Percentiles rank a stretch among this genome's conserved stretches.
Evolutionary conservation across 2,329 filamentous ascomycete species (phyloP).

Genomic region (Fusarium brevicatenulatum): DNA sequence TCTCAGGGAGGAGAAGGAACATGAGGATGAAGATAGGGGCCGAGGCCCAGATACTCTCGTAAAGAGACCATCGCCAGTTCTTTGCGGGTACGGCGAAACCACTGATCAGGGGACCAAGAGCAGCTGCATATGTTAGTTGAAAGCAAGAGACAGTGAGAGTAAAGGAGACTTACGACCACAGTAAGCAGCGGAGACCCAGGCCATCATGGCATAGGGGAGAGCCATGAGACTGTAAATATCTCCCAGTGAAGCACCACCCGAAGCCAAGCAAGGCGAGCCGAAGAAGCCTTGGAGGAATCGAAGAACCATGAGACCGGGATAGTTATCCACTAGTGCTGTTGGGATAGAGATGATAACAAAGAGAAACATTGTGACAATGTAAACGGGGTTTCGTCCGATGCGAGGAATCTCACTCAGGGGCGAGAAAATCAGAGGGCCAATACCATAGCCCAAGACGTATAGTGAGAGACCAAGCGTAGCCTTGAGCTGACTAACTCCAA

Average conservation of each 20-base stretch:
- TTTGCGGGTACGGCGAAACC: constrained; percentile 68
- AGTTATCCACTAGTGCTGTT: constrained; percentile 70
- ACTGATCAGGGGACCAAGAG: constrained; percentile 69
- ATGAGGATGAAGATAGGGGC: constrained; percentile 68
- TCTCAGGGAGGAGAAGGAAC: constrained; percentile 73
- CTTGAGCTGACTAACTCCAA: constrained; percentile 61
- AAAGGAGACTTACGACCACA: constrained; percentile 52
- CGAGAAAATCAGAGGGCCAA: constrained; percentile 72
- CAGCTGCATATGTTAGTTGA: constrained; percentile 48
- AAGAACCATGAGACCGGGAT: constrained; percentile 70
- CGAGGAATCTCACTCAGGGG: constrained; percentile 73
- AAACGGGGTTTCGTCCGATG: constrained; percentile 74
- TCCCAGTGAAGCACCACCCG: constrained; percentile 61
- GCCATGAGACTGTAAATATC: constrained; percentile 66
- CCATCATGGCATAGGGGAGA: constrained; percentile 67
- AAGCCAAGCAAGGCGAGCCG: constrained; percentile 72
- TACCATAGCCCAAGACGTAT: constrained; percentile 71
- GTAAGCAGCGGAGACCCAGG: constrained; percentile 66
- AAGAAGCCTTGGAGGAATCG: constrained; percentile 75
- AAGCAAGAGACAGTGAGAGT: not conserved
- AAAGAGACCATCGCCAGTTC: constrained; percentile 72
- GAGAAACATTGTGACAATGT: constrained; percentile 73
- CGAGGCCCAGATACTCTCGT: constrained; percentile 71
- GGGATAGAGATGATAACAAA: constrained; percentile 75
- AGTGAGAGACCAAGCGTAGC: constrained; percentile 69